These are phyloP conservation scores for Auriscalpium vulgare DNA, from an alignment of 768 basidiomycete species.

Conservation along the genomic window DNA sequence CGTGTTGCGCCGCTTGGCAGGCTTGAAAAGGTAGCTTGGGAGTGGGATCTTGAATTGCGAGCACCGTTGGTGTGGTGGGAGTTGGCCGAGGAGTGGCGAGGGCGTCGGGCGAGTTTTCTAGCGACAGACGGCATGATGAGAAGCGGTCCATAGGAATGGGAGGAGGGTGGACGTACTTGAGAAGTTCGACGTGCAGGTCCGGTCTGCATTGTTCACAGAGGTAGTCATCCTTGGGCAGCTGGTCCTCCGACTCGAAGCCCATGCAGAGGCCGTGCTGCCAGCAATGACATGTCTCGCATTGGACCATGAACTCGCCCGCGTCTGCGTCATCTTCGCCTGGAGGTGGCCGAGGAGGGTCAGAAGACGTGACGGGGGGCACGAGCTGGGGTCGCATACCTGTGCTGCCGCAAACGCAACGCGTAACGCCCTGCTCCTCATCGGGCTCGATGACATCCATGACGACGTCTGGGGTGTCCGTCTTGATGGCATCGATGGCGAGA, in stretches of 20 bases:
- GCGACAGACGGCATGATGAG: constrained; percentile 1
- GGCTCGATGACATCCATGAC: constrained; percentile 35
- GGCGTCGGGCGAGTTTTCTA: constrained; percentile 63
- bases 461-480: constrained; percentile 21
- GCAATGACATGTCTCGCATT: constrained; percentile 93
- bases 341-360: constrained; percentile 4
- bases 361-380: constrained; percentile 18
- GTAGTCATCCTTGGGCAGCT: constrained; percentile 73
- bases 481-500: constrained; percentile 20
- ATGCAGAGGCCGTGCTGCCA: constrained; percentile 99
- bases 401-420: constrained; percentile 83
- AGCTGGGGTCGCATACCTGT: constrained; percentile 43
- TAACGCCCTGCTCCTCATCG: constrained; percentile 49
- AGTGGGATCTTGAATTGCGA: constrained; percentile 70
- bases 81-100: constrained; percentile 47
- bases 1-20: constrained; percentile 86
- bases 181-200: constrained; percentile 71
- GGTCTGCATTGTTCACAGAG: constrained; percentile 93
- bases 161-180: constrained; percentile 48
- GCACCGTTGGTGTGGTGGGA: constrained; percentile 22
- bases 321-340: constrained; percentile 64
- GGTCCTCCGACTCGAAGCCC: constrained; percentile 76
- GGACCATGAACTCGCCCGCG: constrained; percentile 94
- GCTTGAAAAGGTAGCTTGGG: constrained; percentile 50
- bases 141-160: constrained; percentile 13